Percentiles rank a stretch among this genome's conserved stretches.
These are phyloP conservation scores for Gymnopus androsaceus DNA, from an alignment of 1,284 basidiomycete species.

Conservation along the genomic window DNA sequence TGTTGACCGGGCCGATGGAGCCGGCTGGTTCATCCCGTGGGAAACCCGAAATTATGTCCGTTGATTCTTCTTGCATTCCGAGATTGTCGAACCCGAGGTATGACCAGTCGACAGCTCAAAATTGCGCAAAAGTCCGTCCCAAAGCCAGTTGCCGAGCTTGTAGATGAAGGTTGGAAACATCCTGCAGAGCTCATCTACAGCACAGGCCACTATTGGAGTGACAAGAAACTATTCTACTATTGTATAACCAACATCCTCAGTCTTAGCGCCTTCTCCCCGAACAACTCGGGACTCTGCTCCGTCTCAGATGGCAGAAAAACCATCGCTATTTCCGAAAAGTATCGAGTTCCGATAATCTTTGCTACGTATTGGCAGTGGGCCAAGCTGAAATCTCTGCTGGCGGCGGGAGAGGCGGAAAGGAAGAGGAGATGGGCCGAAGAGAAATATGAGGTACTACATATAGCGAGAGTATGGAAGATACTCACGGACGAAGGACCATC, in stretches of 20 bases:
- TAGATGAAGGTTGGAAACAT: conserved; percentile 15
- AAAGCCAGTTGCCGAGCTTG: neutral
- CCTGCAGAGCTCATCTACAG: conserved; percentile 17
- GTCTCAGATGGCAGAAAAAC: conserved; percentile 16
- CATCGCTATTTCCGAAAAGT: conserved; percentile 3
- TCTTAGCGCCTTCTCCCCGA: neutral
- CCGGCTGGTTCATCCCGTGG: too few relatives aligned
- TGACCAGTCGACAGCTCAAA: conserved; percentile 11
- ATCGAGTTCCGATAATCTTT: conserved; percentile 17
- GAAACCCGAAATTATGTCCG: too few relatives aligned
- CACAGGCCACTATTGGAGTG: conserved; percentile 10
- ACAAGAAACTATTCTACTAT: conserved; percentile 14
- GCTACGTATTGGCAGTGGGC: conserved; percentile 12
- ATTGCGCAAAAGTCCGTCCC: neutral
- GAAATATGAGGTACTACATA: conserved; percentile 15
- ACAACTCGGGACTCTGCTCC: neutral
- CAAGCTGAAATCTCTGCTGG: conserved; percentile 5
- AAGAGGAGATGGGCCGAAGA: conserved; percentile 5
- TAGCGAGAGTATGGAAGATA: conserved; percentile 14
- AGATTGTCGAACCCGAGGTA: too few relatives aligned
- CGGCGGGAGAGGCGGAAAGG: neutral
- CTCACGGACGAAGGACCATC: conserved; percentile 16
- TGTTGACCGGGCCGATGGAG: too few relatives aligned
- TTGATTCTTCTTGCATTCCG: too few relatives aligned
- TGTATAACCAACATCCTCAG: conserved; percentile 11